A percentile compares a stretch with the other conserved stretches of the same genome.
phyloP scores from a whole-genome alignment of 2,329 filamentous ascomycete genomes.

The Bipolaris cookei region DNA sequence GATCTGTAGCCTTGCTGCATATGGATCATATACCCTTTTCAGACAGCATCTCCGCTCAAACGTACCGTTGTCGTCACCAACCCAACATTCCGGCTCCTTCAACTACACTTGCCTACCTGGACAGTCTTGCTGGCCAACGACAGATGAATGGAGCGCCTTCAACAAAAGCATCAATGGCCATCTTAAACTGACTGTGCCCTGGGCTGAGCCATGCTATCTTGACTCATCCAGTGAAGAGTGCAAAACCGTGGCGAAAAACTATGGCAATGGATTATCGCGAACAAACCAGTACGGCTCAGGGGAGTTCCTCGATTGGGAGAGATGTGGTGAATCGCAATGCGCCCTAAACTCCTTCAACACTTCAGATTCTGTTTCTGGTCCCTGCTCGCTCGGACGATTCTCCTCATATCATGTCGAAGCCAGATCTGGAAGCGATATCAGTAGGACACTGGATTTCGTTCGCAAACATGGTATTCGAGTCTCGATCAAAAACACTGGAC shows the following conservation, averaged over 20 bases:
- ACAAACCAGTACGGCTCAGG: slow-evolving; percentile 42
- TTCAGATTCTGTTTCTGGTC: slow-evolving; percentile 32
- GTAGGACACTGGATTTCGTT: slow-evolving; percentile 38
- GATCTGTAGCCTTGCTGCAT: slow-evolving; percentile 13
- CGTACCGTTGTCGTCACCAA: not conserved
- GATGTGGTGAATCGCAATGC: slow-evolving; percentile 40
- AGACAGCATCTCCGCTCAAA: not conserved
- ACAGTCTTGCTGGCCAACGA: slow-evolving; percentile 46
- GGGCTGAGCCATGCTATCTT: slow-evolving; percentile 42
- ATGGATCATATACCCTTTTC: slow-evolving; percentile 9
- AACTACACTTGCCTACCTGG: slow-evolving; percentile 46
- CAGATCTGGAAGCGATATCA: slow-evolving; percentile 34
- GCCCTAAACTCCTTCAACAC: slow-evolving; percentile 37
- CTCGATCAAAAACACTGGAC: slow-evolving; percentile 48
- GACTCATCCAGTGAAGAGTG: slow-evolving; percentile 30
- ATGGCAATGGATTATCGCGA: slow-evolving; percentile 35
- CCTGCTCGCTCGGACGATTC: slow-evolving; percentile 42
- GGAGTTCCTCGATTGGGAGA: slow-evolving; percentile 48
- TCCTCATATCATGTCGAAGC: slow-evolving; percentile 45
- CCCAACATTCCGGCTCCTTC: slow-evolving; percentile 3
- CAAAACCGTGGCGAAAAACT: slow-evolving; percentile 26
- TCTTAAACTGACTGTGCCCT: slow-evolving; percentile 39
- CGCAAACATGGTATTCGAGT: slow-evolving; percentile 41
- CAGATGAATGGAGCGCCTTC: slow-evolving; percentile 41
- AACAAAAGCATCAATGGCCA: slow-evolving; percentile 42